Conservation (phyloP, 495 filamentous ascomycete species). For the Tuber indicum region DNA sequence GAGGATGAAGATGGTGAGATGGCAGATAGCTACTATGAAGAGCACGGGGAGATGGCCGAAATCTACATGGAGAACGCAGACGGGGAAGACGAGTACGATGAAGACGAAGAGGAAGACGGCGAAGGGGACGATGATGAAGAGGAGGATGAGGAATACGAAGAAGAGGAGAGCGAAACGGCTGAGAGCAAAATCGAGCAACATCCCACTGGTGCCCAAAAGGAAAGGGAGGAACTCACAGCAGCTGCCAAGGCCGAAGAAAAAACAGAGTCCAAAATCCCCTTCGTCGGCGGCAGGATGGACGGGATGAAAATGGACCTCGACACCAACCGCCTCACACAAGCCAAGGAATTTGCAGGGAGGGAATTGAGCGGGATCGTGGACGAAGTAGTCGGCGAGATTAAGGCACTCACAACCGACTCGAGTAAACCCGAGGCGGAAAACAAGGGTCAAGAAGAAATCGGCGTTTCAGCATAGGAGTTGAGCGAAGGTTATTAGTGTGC, state of each 20-base stretch:
- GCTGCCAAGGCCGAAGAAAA: constrained; percentile 4
- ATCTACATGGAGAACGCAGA: constrained; percentile 43
- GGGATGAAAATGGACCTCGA: constrained; percentile 33
- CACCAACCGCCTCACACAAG: constrained; percentile 18
- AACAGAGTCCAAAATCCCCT: constrained; percentile 7
- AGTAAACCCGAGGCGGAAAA: constrained; percentile 8
- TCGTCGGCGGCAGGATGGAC: constrained; percentile 6
- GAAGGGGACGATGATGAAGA: constrained; percentile 45
- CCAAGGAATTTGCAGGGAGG: constrained; percentile 28
- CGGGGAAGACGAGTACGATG: constrained; percentile 43
- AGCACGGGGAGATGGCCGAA: constrained; percentile 43
- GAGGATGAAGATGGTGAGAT: constrained; percentile 47
- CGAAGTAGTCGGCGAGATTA: constrained; percentile 28
- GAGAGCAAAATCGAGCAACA: constrained; percentile 17
- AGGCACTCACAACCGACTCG: constrained; percentile 10
- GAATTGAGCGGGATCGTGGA: constrained; percentile 25
- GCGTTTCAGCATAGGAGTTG: constrained; percentile 2
- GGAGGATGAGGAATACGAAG: constrained; percentile 41
- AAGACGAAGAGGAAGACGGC: constrained; percentile 48
- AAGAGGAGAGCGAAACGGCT: constrained; percentile 41
- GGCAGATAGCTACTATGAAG: constrained; percentile 48
- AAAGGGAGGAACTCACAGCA: constrained; percentile 16
- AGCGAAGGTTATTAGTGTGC: neutral
- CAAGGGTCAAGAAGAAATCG: constrained; percentile 11
- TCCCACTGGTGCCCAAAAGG: constrained; percentile 2